Evolutionary conservation across 2,329 filamentous ascomycete genomes (phyloP).

Genomic region (Dothistroma pini): DNA sequence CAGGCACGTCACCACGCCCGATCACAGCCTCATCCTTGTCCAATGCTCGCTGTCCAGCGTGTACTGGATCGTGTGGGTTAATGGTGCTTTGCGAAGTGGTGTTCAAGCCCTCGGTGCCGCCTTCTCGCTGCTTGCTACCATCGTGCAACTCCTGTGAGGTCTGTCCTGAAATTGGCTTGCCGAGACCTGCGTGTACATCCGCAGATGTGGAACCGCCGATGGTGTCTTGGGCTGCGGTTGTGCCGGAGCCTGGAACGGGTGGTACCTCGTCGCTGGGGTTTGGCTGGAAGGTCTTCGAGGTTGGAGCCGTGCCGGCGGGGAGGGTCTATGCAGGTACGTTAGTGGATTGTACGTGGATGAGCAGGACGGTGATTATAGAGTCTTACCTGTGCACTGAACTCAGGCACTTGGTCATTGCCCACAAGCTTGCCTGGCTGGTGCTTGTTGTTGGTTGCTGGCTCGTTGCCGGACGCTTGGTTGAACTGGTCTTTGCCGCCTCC

Average conservation of each 20-base stretch:
- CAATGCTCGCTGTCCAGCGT: conserved; percentile 38
- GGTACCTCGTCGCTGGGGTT: conserved; percentile 38
- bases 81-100: conserved; percentile 23
- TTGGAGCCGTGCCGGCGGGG: conserved; percentile 61
- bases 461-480: not conserved
- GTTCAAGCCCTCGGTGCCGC: conserved; percentile 47
- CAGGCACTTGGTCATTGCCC: conserved; percentile 57
- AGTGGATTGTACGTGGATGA: not conserved
- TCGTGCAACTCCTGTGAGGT: conserved; percentile 50
- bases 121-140: conserved; percentile 42
- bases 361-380: not conserved
- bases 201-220: conserved; percentile 51
- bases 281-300: conserved; percentile 43
- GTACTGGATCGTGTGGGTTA: conserved; percentile 34
- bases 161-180: conserved; percentile 51
- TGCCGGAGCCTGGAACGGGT: conserved; percentile 40
- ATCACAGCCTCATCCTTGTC: conserved; percentile 35
- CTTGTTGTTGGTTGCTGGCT: conserved; percentile 38
- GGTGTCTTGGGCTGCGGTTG: conserved; percentile 45
- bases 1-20: conserved; percentile 32
- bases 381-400: conserved; percentile 56
- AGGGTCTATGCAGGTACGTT: conserved; percentile 36
- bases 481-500: not conserved
- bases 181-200: conserved; percentile 53
- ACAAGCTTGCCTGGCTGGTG: conserved; percentile 61